Conservation (phyloP, 2,329 filamentous ascomycete genomes). For the Aureobasidium musti region DNA sequence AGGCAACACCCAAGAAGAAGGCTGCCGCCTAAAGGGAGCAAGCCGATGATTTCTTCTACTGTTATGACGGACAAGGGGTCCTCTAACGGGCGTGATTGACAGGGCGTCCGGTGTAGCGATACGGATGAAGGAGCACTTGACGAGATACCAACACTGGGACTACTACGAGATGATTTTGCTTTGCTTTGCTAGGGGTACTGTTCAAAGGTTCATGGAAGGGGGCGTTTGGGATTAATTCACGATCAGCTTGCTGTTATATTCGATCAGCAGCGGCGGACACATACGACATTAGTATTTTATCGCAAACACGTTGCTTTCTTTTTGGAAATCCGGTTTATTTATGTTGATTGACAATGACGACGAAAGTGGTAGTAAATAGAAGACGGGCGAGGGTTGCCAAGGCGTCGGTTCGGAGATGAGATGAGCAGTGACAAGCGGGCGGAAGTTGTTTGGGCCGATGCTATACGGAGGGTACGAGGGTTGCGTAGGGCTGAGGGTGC, state of each 20-base stretch:
- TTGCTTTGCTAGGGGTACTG: conserved; percentile 20
- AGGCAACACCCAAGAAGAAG: conserved; percentile 50
- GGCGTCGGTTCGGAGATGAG: background rate
- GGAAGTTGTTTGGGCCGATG: conserved; percentile 1
- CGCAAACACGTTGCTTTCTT: conserved; percentile 17
- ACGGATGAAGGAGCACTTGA: conserved; percentile 21
- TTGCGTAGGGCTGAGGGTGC: conserved; percentile 4
- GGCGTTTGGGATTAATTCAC: conserved; percentile 25
- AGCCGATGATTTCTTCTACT: conserved; percentile 16
- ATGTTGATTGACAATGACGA: conserved; percentile 7
- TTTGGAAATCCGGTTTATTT: background rate
- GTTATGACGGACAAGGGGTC: conserved; percentile 21
- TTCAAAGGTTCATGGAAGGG: conserved; percentile 14
- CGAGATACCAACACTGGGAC: conserved; percentile 29
- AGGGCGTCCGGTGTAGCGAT: conserved; percentile 26
- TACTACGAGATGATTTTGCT: conserved; percentile 29
- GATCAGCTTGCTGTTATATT: conserved; percentile 18
- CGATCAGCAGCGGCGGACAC: background rate
- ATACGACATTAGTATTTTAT: conserved; percentile 23
- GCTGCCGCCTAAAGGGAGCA: conserved; percentile 31
- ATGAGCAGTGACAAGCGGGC: background rate
- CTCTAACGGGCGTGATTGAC: conserved; percentile 22
- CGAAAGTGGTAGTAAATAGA: background rate
- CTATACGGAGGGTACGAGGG: background rate
- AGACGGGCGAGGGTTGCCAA: background rate